Evolutionary conservation across 306 rosid genomes (phyloP), one percentile per base, ranked within the genome.

Genomic region (Vicia sativa): DNA sequence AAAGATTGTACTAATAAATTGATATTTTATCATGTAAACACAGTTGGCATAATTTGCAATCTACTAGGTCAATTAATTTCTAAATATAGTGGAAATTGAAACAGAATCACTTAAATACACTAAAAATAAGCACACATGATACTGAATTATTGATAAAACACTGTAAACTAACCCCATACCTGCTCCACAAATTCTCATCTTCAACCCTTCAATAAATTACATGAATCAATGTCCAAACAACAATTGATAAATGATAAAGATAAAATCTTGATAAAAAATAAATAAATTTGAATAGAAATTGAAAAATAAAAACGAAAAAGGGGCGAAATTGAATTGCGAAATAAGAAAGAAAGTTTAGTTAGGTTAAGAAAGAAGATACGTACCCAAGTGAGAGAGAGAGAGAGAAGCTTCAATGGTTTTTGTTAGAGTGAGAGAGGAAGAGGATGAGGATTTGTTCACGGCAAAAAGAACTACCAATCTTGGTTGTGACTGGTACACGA

Each of bases 101-200:
- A 53, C 15, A 69, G 11, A 25, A 43, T 52, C 62, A 37, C 4
- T 11, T 14, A 35, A 11, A 63, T 6, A 46, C 29, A 43, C 21
- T 4, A 55, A 54, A 6, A 65, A 59, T 57, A 65, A 23, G 18
- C 16, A 65, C 29, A 70, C 63, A 43, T 26, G 52, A 49, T n/a
- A 66, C 19, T 38, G 31, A 62, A 70, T 64, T 58, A 31, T 50
- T 11, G 37, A 65, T 49, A 62, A 19, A 50, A 65, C 16, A 74
- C 15, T 41, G 54, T 3, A 62, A 6, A 45, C 39, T 28, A 70
- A 65, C 13, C 28, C 44, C 78, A 57, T 76, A 80, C 85, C 85
- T 80, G 85, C 75, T 72, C 81, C 67, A 72, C 79, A 80, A 55
- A 80, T 42, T 67, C 81, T 80, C 84, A 80, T 80, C 81, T 80